A percentile compares a stretch with the other conserved stretches of the same genome.
Conservation (phyloP, 2,329 filamentous ascomycete species). For the Teratosphaeria zuluensis region DNA sequence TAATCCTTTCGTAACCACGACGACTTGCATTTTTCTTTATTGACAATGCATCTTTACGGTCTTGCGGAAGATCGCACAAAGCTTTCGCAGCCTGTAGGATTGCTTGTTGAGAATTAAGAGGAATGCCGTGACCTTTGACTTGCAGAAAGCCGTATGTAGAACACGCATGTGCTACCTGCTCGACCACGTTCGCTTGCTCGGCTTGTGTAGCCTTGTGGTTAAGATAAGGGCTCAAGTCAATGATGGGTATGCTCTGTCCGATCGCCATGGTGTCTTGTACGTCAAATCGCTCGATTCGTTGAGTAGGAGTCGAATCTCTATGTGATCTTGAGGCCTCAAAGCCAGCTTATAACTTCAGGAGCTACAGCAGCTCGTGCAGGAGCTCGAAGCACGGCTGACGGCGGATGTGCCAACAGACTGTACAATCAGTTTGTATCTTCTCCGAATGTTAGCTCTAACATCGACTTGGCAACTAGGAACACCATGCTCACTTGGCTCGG, state of each 20-base stretch:
- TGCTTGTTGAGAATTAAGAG: constrained; percentile 13
- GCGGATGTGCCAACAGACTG: no score
- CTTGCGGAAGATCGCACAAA: constrained; percentile 12
- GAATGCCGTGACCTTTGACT: constrained; percentile 33
- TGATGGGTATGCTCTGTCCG: constrained; percentile 24
- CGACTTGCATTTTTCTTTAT: constrained; percentile 14
- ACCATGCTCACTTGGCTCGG: no score
- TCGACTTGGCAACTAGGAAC: no score
- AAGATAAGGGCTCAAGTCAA: constrained; percentile 33
- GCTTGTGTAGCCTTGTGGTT: constrained; percentile 11
- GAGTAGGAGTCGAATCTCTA: no score
- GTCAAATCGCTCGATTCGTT: no score
- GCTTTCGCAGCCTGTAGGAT: constrained; percentile 10
- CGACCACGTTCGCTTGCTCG: constrained; percentile 29
- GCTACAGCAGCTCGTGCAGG: no score
- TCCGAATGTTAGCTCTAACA: no score
- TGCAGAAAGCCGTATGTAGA: constrained; percentile 35
- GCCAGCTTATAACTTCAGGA: neutral
- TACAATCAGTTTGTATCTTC: no score
- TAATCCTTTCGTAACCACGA: constrained; percentile 26
- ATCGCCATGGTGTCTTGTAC: neutral
- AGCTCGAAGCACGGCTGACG: no score
- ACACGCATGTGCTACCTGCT: constrained; percentile 33
- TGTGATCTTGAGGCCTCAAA: neutral
- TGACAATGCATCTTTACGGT: constrained; percentile 12